Evolutionary conservation across 371 early-diverging fungal species (phyloP).

Genomic region (Capillidium rhysosporum): DNA sequence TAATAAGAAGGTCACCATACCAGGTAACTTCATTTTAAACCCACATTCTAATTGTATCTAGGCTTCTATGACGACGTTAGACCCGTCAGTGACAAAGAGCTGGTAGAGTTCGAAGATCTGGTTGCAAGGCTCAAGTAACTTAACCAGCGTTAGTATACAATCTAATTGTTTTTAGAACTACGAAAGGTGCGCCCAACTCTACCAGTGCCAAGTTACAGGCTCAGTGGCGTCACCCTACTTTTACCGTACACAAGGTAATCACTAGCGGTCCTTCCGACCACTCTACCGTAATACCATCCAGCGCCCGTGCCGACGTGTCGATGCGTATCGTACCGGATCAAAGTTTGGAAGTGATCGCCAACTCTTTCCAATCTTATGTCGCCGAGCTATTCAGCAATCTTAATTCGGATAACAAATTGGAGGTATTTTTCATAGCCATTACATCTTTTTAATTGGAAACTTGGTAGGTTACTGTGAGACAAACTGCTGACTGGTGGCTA

Average conservation of each 20-base stretch:
- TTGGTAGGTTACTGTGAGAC: constrained; percentile 28
- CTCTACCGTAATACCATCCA: constrained; percentile 46
- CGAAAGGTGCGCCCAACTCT: constrained; percentile 16
- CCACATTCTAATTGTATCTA: constrained; percentile 8
- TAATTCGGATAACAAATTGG: constrained; percentile 27
- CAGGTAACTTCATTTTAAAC: constrained; percentile 22
- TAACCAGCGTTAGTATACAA: constrained; percentile 13
- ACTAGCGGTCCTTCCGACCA: constrained; percentile 42
- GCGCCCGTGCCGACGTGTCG: constrained; percentile 46
- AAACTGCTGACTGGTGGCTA: constrained; percentile 60
- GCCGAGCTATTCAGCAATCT: constrained; percentile 23
- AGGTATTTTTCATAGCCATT: constrained; percentile 13
- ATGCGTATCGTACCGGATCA: constrained; percentile 73
- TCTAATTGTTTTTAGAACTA: constrained; percentile 5
- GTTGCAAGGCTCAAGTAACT: constrained; percentile 10
- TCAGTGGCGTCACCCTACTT: constrained; percentile 58
- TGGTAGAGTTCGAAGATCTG: constrained; percentile 15
- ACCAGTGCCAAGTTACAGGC: constrained; percentile 36
- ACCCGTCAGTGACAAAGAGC: constrained; percentile 23
- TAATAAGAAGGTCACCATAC: constrained; percentile 37
- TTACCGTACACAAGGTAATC: constrained; percentile 60
- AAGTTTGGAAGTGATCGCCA: constrained; percentile 32
- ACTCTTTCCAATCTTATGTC: constrained; percentile 29
- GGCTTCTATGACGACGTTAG: constrained; percentile 38
- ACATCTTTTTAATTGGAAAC: neutral